Evolutionary conservation across 352 stramenopile species (phyloP), one percentile per base, ranked within the genome.

Genomic region (Pythium brassicae): DNA sequence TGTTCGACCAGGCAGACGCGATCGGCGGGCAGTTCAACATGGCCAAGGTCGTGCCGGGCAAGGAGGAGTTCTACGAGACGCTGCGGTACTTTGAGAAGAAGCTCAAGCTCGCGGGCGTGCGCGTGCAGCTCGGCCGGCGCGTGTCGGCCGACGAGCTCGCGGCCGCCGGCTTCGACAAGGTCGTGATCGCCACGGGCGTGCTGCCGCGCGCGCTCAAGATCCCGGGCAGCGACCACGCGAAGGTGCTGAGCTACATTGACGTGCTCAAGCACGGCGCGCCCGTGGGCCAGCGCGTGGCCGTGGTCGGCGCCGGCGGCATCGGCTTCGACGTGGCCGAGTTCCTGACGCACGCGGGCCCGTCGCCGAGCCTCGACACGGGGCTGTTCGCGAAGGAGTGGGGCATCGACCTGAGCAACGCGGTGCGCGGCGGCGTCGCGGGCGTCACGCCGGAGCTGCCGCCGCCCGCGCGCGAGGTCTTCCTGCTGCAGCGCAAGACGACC

Each of bases 321-420:
- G 96, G 96, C n/a, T 99, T 99, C 65, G 96, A 99, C 78, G 92
- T 99, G 9, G 83, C 91, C 14, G 96, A 99, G 65, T 99, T 93
- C 62, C 65, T 99, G 20, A 76, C 94, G 12, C 86, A 98, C 64
- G 72, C 87, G 8, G 77, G 78, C 46, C 72, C 76, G 51, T 87
- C 78, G 12, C 68, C 78, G 19, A 85, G 73, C 34, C 71, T 91
- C 1, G 86, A 87, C 35, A 60, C 96, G 3, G 65, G 89, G 42
- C 69, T 88, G 40, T 98, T 98, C 61, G 84, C 91, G 26, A 78
- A 91, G 60, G 94, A 98, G 63, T 99, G 96, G 96, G 91, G 93
- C 29, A 94, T 98, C 29, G 95, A 99, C 68, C 73, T 77, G 23
- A 77, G 57, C 47, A 89, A 96, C 46, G 80, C 69, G 44, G 67